phyloP scores from a whole-genome alignment of 331 rosid genomes.

The Acacia concinna region DNA sequence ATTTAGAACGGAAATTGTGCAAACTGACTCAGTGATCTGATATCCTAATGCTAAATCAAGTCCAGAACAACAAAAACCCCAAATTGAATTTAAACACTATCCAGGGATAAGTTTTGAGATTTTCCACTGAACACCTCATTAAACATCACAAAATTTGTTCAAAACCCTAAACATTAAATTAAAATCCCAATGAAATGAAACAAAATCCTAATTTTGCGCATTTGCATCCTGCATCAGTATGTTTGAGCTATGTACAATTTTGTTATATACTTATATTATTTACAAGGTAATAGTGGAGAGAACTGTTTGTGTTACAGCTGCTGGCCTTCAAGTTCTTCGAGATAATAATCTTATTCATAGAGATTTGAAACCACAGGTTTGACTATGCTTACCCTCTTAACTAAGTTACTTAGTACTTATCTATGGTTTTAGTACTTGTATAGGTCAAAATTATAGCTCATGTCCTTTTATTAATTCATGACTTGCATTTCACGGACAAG shows the following conservation, averaged over 20 bases:
- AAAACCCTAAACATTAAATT: neutral
- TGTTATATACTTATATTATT: neutral
- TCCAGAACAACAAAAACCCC: neutral
- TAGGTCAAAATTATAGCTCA: conserved; percentile 22
- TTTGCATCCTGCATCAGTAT: neutral
- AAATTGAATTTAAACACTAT: neutral
- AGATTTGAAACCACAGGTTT: conserved; percentile 97
- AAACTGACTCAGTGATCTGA: neutral
- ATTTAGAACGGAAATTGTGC: neutral
- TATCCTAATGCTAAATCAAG: neutral
- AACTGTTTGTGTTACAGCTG: conserved; percentile 61
- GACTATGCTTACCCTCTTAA: conserved; percentile 26
- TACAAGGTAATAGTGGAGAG: conserved; percentile 27
- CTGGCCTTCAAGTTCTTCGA: conserved; percentile 91
- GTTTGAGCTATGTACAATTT: conserved; percentile 29
- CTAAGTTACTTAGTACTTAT: conserved; percentile 7
- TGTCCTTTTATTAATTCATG: conserved; percentile 15
- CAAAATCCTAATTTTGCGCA: neutral
- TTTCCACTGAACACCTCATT: neutral
- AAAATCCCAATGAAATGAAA: neutral
- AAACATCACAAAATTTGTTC: neutral
- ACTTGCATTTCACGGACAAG: neutral
- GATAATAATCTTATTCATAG: conserved; percentile 91
- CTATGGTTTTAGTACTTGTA: neutral
- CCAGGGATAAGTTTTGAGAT: neutral